Conservation (phyloP, 1,284 basidiomycete species). For the Naganishia liquefaciens region DNA sequence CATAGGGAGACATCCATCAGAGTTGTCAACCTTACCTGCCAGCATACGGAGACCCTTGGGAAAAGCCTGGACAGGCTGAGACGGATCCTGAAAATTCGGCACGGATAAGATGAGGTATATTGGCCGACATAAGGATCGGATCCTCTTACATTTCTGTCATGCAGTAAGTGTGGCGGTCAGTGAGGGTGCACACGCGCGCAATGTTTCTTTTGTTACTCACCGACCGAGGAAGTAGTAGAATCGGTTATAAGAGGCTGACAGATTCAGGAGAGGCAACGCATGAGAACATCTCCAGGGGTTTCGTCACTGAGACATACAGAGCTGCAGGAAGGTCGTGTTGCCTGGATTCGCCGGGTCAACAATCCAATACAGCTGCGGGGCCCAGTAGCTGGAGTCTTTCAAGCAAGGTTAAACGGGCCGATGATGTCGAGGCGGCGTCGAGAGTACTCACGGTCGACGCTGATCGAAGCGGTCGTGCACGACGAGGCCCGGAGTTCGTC, state of each 20-base stretch:
- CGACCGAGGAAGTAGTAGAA: constrained; percentile 49
- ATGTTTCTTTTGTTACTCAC: background rate
- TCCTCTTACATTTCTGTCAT: too few species aligned
- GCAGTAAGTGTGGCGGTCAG: too few species aligned
- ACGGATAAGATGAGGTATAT: constrained; percentile 24
- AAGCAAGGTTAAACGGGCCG: too few species aligned
- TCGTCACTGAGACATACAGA: background rate
- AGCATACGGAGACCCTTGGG: constrained; percentile 49
- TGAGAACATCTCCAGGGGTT: background rate
- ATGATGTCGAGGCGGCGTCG: background rate
- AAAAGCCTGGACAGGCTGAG: constrained; percentile 38
- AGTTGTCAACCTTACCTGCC: background rate
- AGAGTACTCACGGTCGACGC: constrained; percentile 33
- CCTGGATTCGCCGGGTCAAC: constrained; percentile 12
- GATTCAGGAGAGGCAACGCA: background rate
- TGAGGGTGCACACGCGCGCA: too few species aligned
- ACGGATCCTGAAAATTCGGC: constrained; percentile 23
- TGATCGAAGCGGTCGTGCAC: constrained; percentile 39
- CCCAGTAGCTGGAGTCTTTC: constrained; percentile 18
- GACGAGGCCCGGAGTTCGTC: constrained; percentile 35
- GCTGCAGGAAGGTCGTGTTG: constrained; percentile 28
- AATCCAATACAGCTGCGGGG: constrained; percentile 32
- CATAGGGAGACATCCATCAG: too few species aligned
- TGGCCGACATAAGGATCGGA: too few species aligned
- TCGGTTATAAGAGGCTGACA: constrained; percentile 31